Base-by-base conservation (phyloP, 352 stramenopile genomes). In the Nothophytophthora sp. region DNA sequence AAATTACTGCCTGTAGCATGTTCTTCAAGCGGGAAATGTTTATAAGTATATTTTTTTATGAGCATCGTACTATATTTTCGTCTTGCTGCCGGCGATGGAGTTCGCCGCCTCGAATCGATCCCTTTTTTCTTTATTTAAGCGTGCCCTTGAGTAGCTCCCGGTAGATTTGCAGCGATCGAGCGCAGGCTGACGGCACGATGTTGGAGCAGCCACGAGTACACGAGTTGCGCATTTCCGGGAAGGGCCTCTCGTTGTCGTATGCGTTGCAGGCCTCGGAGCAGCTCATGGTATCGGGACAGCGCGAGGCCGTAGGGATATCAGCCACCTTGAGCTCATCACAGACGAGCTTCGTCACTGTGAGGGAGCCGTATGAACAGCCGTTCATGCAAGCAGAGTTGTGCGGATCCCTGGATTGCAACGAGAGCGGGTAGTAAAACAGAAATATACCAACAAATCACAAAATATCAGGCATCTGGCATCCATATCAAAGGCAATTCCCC, bases 341-440 rank as follows among this genome's bases (percentile, higher is more conserved):
- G 5, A 75, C 72, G 39, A 80, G 55, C 55, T 88, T 88, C 27
- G 80, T 88, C 32, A 83, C 63, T 10, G 70, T 86, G 50, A 87
- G 84, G 28, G 80, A 86, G 10, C 77, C 77, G 48, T 86, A 90
- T 1, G 76, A 85, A 58, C 80, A 90, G 34, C 80, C 76, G 37
- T 88, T 86, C 80, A 88, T 90, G 44, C 79, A 90, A 19, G 76
- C 74, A 7, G 70, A 57, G 43, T 89, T 80, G 39, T 86, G 65
- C 32, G 68, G 62, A 27, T 89, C 76, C 5, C 78, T 87, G n/a
- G n/a, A n/a, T n/a, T n/a, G n/a, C n/a, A n/a, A n/a, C n/a, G n/a
- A n/a, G n/a, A n/a, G n/a, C n/a, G n/a, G n/a, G n/a, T n/a, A n/a
- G n/a, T n/a, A n/a, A n/a, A n/a, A n/a, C n/a, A n/a, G n/a, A n/a